Conservation (phyloP, 495 filamentous ascomycete genomes). For the Xylaria nigripes region DNA sequence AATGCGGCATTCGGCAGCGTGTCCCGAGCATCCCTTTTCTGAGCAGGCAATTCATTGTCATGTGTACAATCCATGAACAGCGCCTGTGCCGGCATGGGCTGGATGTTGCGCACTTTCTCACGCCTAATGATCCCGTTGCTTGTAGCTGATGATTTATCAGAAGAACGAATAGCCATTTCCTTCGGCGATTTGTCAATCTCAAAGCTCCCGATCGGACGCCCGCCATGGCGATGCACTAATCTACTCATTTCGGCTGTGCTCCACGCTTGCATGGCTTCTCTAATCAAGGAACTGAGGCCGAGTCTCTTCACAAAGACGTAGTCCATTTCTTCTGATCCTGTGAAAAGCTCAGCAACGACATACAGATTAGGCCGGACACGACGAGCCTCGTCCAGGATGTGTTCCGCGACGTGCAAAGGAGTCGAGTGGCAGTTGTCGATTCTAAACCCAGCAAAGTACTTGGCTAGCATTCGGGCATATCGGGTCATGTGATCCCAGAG, state of each 20-base stretch:
- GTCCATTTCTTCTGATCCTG: constrained; percentile 90
- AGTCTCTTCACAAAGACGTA: constrained; percentile 90
- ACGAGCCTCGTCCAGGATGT: constrained; percentile 85
- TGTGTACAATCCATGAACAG: constrained; percentile 99
- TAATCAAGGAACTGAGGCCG: constrained; percentile 80
- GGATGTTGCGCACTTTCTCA: constrained; percentile 65
- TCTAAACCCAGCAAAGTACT: constrained; percentile 89
- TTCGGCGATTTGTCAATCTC: constrained; percentile 59
- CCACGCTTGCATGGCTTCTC: constrained; percentile 98
- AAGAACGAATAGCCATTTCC: constrained; percentile 16
- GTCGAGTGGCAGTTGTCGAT: constrained; percentile 99
- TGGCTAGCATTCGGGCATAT: constrained; percentile 89
- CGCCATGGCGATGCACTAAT: constrained; percentile 88
- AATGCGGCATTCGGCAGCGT: constrained; percentile 94
- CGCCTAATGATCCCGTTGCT: constrained; percentile 21
- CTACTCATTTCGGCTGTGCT: constrained; percentile 85
- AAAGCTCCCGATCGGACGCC: constrained; percentile 92
- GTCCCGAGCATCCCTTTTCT: constrained; percentile 90
- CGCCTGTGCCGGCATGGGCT: constrained; percentile 75
- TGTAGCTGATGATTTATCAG: constrained; percentile 18
- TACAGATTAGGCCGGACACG: constrained; percentile 81
- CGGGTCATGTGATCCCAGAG: constrained; percentile 93
- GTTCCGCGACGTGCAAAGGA: constrained; percentile 84
- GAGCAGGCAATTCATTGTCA: constrained; percentile 92
- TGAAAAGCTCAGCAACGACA: constrained; percentile 94